Base-by-base conservation (phyloP, 2,329 filamentous ascomycete species). In the Fusarium foetens region DNA sequence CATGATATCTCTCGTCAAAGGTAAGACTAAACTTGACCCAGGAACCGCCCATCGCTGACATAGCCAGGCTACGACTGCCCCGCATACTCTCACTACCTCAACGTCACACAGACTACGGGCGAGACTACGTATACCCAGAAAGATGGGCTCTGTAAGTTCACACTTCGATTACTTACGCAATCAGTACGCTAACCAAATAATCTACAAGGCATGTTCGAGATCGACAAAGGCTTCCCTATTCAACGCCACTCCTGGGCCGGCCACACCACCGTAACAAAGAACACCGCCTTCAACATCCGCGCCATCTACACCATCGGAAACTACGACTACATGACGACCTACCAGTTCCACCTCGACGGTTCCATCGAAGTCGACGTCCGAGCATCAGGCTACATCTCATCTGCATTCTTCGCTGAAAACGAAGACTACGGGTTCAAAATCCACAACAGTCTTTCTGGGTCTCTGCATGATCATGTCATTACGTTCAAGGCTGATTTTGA, bases 131-230 rank as follows among this genome's bases (percentile, higher is more conserved):
- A 14, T 10, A 62, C 54, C 3, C 59, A 60, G 14, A 62, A 62
- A 8, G 41, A 62, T 0, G 54, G 39, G 1, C 59, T 62, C 1
- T 62, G 54, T 61, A 31, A 9, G 57, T 55, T n/a, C n/a, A n/a
- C n/a, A n/a, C n/a, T n/a, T n/a, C n/a, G n/a, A n/a, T n/a, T n/a
- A n/a, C n/a, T n/a, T n/a, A n/a, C n/a, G n/a, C n/a, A n/a, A n/a
- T n/a, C n/a, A n/a, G n/a, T n/a, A n/a, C n/a, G n/a, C n/a, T n/a
- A n/a, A n/a, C n/a, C n/a, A n/a, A n/a, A n/a, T n/a, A n/a, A n/a
- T n/a, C n/a, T n/a, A n/a, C n/a, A 27, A 61, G 53, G 58, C 31
- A 62, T 62, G 59, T 62, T 62, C 2, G 59, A 62, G 27, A 60
- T 62, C 6, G 59, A 62, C 12, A 60, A 62, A 9, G 59, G 59